Conservation (phyloP, 768 basidiomycete species). For the Podaxis rugospora region DNA sequence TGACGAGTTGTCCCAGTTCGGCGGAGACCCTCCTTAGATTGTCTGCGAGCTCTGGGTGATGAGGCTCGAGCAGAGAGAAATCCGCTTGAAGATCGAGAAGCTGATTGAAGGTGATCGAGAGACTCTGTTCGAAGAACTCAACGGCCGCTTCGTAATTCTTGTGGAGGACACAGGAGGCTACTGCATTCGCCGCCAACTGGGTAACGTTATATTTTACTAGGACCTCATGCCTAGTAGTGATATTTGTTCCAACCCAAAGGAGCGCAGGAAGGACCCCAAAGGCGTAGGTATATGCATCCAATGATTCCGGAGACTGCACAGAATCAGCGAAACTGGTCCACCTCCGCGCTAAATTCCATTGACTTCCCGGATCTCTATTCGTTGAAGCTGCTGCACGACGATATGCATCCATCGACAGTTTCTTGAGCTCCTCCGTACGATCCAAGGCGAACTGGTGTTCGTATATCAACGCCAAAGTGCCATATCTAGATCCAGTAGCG, state of each 20-base stretch:
- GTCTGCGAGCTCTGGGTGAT: not conserved
- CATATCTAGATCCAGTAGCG: not conserved
- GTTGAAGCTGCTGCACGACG: not conserved
- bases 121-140: not conserved
- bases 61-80: not conserved
- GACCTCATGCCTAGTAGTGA: too few relatives aligned
- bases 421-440: not conserved
- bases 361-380: not conserved
- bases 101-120: not conserved
- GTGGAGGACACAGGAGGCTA: not conserved
- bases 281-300: too few relatives aligned
- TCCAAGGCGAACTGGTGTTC: too few relatives aligned
- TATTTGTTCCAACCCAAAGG: too few relatives aligned
- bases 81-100: not conserved
- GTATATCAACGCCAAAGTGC: too few relatives aligned
- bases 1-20: not conserved
- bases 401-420: not conserved
- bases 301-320: too few relatives aligned
- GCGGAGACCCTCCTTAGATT: not conserved
- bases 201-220: too few relatives aligned
- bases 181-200: too few relatives aligned
- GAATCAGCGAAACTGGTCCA: too few relatives aligned
- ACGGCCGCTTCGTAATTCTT: not conserved
- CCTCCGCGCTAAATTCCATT: not conserved
- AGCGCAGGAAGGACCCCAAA: too few relatives aligned